Evolutionary conservation across 2,329 filamentous ascomycete species (phyloP).

Genomic region (Whalleya microplaca): DNA sequence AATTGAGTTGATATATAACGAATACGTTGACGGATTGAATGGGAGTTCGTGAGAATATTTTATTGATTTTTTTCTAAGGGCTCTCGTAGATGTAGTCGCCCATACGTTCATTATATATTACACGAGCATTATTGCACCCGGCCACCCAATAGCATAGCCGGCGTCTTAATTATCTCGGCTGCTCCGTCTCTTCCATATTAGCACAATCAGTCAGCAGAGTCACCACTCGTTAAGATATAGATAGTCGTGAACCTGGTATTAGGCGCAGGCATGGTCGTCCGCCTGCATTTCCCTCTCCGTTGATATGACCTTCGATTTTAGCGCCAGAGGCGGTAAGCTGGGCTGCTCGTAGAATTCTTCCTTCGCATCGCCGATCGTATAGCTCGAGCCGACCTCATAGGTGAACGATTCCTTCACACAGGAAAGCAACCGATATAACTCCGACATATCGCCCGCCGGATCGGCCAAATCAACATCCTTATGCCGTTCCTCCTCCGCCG

Average conservation of each 20-base stretch:
- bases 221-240: background rate
- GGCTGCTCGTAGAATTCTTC: slow-evolving; percentile 27
- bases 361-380: slow-evolving; percentile 28
- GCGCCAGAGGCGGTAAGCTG: slow-evolving; percentile 31
- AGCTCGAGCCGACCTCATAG: slow-evolving; percentile 34
- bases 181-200: slow-evolving; percentile 1
- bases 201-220: slow-evolving; percentile 6
- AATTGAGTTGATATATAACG: no score
- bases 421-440: slow-evolving; percentile 30
- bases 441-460: slow-evolving; percentile 26
- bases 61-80: no score
- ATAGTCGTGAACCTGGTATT: background rate
- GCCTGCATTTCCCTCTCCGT: background rate
- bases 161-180: background rate
- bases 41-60: no score
- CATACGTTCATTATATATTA: background rate
- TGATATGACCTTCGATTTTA: slow-evolving; percentile 33
- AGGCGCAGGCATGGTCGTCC: slow-evolving; percentile 4
- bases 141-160: background rate
- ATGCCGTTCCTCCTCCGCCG: slow-evolving; percentile 13
- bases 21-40: no score
- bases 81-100: background rate
- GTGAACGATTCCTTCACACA: slow-evolving; percentile 36
- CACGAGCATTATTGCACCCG: background rate
- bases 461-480: slow-evolving; percentile 29